Base-by-base conservation (phyloP, 2,329 filamentous ascomycete species). In the Phialocephala subalpina region DNA sequence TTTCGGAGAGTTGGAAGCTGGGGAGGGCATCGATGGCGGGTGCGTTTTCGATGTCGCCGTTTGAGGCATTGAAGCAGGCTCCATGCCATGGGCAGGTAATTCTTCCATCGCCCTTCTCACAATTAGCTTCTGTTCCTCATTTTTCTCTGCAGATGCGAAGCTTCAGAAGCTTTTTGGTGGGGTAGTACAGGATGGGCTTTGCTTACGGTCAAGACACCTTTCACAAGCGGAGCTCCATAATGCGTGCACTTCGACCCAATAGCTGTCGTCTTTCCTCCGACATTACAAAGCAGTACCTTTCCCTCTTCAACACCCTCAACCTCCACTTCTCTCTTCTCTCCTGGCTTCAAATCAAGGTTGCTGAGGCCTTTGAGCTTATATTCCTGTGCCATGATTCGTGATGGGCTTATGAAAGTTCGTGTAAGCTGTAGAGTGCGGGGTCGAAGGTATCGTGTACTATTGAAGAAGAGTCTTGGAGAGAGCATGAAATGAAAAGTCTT, bases 71-170 rank as follows among this genome's bases (percentile, higher is more conserved):
- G 82, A 97, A 99, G 83, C 96, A 99, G 64, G 96, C 96, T 82
- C 95, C 95, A 78, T 98, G 95, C 96, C 96, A 98, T 3, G 95
- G 94, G 78, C 96, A 99, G 7, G 93, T 97, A 68, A 99, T 80
- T 59, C 93, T 86, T 5, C 96, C 96, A 72, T 92, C 90, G 2
- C 88, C 60, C 53, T 53, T 12, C 25, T 40, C 11, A 3, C 2
- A 18, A n/a, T 53, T 25, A 53, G 22, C 49, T 53, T 14, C 29
- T 53, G 6, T 22, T n/a, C n/a, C n/a, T n/a, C n/a, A 49, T 6
- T 22, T 25, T 22, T 7, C 27, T 53, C 8, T 29, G 14, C 14
- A 16, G 25, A 6, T 4, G 25, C 18, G 9, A 16, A 53, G 49
- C 49, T 53, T 25, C 45, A 49, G 20, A 25, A 29, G 25, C 11